Conservation (phyloP, 2,329 filamentous ascomycete genomes). For the Calonectria leucothoes region DNA sequence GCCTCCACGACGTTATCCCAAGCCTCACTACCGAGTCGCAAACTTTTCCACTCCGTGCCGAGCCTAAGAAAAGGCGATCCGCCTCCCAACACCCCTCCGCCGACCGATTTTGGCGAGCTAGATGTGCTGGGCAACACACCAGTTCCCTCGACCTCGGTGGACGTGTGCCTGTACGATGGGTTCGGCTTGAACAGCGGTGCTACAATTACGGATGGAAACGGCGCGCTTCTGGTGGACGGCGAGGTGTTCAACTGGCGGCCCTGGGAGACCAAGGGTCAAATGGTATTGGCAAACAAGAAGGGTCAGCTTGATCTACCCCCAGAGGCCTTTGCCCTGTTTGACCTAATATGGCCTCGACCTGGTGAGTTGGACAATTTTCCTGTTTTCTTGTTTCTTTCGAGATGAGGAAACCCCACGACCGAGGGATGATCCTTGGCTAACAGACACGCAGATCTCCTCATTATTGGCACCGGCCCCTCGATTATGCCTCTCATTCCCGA, state of each 20-base stretch:
- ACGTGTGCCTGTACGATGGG: constrained; percentile 83
- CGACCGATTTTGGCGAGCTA: constrained; percentile 76
- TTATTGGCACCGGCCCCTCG: constrained; percentile 84
- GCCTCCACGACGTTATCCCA: not conserved
- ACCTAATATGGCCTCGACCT: constrained; percentile 87
- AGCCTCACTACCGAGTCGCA: constrained; percentile 6
- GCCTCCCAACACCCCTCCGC: constrained; percentile 48
- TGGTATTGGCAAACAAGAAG: constrained; percentile 75
- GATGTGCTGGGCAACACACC: constrained; percentile 84
- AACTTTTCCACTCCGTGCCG: constrained; percentile 36
- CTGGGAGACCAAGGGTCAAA: constrained; percentile 68
- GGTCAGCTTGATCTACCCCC: constrained; percentile 83
- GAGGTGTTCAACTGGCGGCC: constrained; percentile 92
- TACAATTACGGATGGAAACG: constrained; percentile 75
- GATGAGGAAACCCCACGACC: not conserved
- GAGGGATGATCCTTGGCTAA: constrained; percentile 21
- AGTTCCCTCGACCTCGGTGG: constrained; percentile 83
- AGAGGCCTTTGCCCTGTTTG: constrained; percentile 79
- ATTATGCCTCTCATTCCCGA: constrained; percentile 82
- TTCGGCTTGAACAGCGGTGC: constrained; percentile 89
- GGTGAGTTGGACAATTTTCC: constrained; percentile 63
- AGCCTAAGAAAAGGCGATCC: constrained; percentile 32
- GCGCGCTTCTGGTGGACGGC: constrained; percentile 83
- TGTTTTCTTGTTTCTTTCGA: not conserved
- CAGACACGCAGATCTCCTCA: constrained; percentile 75